Base-by-base conservation (phyloP, 441 rosid genomes). In the Melastoma candidum region DNA sequence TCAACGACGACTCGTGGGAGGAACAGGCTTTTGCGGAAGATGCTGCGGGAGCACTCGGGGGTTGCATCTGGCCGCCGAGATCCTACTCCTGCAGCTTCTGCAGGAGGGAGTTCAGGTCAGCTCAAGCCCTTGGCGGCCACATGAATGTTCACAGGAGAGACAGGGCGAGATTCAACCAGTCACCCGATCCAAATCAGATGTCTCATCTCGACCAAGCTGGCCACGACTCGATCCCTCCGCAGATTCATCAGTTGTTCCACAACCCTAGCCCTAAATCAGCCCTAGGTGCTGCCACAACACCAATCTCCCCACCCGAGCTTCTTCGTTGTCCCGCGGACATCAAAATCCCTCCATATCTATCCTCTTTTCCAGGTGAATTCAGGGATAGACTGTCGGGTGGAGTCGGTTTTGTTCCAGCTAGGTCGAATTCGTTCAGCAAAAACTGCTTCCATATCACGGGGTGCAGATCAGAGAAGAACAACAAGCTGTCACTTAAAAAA, bases 131-230 rank as follows among this genome's bases (percentile, higher is more conserved):
- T 2, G 98, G 97, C 9, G 97, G 96, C 59, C 97, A 90, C 65
- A 90, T 90, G 97, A 90, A 90, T 56, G 95, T 90, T 57, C 98
- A 92, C 56, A 77, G 98, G 71, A 88, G 97, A 68, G 98, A 92
- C 67, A 79, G 95, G 69, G 97, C 98, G 49, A 74, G 95, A 64
- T 74, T 88, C 26, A 92, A 88, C 69, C 95, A 82, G 60, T 67
- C 89, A 14, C 72, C 83, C 13, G 67, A 54, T 60, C 57, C 72
- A 6, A 65, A 64, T 7, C 66, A 55, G 51, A 56, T 68, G 26
- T 58, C 66, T 14, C 24, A 54, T 62, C 71, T 58, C 22, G 27
- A 58, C 48, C 60, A 63, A 48, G 58, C 17, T 9, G 60, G 47
- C 63, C 68, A 41, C 7, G 54, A 63, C 61, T 69, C 65, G 5